Conservation (phyloP, 345 rosid species). For the Ceriops tagal region DNA sequence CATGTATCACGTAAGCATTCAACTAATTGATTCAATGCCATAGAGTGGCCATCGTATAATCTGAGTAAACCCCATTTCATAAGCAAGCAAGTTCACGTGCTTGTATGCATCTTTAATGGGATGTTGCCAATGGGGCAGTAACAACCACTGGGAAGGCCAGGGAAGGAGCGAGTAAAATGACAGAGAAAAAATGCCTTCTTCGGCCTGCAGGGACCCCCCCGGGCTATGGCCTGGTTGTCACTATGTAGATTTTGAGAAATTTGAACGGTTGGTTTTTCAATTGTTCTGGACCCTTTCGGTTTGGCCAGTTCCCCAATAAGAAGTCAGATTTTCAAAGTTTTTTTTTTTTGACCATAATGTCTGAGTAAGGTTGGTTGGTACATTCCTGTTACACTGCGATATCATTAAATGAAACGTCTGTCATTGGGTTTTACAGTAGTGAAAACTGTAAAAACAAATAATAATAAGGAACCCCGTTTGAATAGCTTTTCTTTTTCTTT, state of each 20-base stretch:
- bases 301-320: constrained; percentile 19
- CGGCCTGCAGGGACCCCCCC: constrained; percentile 15
- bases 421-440: constrained; percentile 19
- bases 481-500: not conserved
- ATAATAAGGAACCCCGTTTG: not conserved
- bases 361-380: constrained; percentile 23
- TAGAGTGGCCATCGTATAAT: no score
- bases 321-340: constrained; percentile 25
- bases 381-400: constrained; percentile 33
- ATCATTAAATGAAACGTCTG: constrained; percentile 33
- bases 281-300: constrained; percentile 10
- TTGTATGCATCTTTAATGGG: constrained; percentile 7
- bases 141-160: not conserved
- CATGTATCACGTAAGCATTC: no score
- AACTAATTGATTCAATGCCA: no score
- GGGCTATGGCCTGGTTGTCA: not conserved
- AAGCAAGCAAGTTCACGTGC: constrained; percentile 27
- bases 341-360: constrained; percentile 20
- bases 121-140: not conserved
- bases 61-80: not conserved
- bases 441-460: constrained; percentile 4
- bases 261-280: constrained; percentile 20
- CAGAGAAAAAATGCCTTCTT: constrained; percentile 20
- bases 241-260: not conserved
- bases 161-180: constrained; percentile 3